Base-by-base conservation (phyloP, 495 filamentous ascomycete genomes). In the Penicillium cosmopolitanum region DNA sequence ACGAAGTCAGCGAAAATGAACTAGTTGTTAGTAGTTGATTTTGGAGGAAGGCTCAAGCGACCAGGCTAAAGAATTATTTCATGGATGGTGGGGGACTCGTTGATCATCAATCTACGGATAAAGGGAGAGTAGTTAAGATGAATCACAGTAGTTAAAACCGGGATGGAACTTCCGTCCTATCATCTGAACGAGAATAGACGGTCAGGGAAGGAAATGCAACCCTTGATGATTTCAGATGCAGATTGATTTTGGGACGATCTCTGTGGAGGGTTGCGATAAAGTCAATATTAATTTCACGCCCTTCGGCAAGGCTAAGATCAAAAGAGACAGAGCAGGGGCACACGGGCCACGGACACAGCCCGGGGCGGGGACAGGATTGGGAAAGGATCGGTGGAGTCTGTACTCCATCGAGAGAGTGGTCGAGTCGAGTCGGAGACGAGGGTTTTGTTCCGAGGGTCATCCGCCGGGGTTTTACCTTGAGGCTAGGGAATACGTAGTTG, bases 251-350 rank as follows among this genome's bases (percentile, higher is more conserved):
- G 6, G 9, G 40, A 55, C 28, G 53, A 55, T 44, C 53, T 12
- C n/a, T 15, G 21, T 16, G 25, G 28, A 16, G 38, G 52, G 23
- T 13, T 34, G 53, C 23, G 11, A 33, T 34, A 66, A 70, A 68
- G 60, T 70, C 65, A 72, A 72, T 68, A 7, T 68, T 66, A 66
- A 66, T 66, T 67, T 44, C 60, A 75, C 72, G 72, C 72, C 72
- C 72, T 75, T 75, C 66, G 68, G 64, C 63, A 65, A 57, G 63
- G 50, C 70, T 69, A 75, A 58, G 48, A 53, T 46, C 51, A 63
- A 59, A 64, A 42, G 12, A 50, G 58, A 38, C 34, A 60, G 57
- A 34, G 57, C 25, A 65, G 50, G 58, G 42, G 61, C 43, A 60
- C 57, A 60, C 56, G 51, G 58, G 43, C 65, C 60, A 64, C 19